Evolutionary conservation across 202 grass and related monocot species (phyloP).

Genomic region (Schoenoplectus triqueter): DNA sequence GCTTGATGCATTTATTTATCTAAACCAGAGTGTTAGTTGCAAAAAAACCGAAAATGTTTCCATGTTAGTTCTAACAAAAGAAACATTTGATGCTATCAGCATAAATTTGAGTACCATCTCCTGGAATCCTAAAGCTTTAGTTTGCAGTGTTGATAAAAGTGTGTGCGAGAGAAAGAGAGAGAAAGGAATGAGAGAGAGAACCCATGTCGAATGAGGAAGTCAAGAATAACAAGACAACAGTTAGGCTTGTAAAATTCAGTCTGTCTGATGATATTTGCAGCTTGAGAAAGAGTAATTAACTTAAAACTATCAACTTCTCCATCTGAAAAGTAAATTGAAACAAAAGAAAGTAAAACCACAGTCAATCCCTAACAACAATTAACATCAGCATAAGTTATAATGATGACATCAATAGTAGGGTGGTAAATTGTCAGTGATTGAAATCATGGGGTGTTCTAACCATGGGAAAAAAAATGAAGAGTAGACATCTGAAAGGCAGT

Average conservation of each 20-base stretch:
- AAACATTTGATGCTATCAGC: not conserved
- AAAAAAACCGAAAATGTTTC: not conserved
- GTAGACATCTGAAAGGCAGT: not conserved
- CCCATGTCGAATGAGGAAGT: slow-evolving; percentile 90
- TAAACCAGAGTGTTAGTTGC: not conserved
- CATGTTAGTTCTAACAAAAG: not conserved
- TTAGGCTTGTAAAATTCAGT: slow-evolving; percentile 79
- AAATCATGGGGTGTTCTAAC: not conserved
- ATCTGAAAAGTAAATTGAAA: slow-evolving; percentile 49
- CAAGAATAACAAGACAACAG: slow-evolving; percentile 75
- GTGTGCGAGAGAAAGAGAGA: not conserved
- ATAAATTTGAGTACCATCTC: not conserved
- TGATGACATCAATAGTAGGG: not conserved
- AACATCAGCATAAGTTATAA: not conserved
- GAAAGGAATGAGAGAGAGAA: slow-evolving; percentile 28
- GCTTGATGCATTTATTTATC: not conserved
- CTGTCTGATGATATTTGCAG: slow-evolving; percentile 64
- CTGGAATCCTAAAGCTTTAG: not conserved
- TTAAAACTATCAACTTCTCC: slow-evolving; percentile 94
- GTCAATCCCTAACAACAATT: not conserved
- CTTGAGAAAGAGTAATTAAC: slow-evolving; percentile 63
- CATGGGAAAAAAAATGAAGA: not conserved
- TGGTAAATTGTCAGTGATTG: not conserved
- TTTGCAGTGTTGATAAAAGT: not conserved
- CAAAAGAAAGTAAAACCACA: slow-evolving; percentile 2